Conservation (phyloP, 352 stramenopile species). For the Globisporangium emineosum region DNA sequence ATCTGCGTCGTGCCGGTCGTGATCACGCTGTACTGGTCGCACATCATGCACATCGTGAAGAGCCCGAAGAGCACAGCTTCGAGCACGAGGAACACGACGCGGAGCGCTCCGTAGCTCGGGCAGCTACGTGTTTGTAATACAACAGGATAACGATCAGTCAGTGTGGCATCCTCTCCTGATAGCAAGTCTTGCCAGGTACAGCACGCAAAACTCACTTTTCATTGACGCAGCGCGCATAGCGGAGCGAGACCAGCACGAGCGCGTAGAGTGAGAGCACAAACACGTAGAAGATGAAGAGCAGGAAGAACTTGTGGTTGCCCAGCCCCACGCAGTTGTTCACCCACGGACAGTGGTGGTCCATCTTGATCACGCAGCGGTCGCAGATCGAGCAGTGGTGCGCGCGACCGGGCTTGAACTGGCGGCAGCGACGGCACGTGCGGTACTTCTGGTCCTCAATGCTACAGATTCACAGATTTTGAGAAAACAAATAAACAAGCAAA, state of each 20-base stretch:
- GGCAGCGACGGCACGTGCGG: constrained; percentile 88
- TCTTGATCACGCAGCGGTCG: constrained; percentile 96
- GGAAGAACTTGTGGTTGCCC: constrained; percentile 98
- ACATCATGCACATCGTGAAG: constrained; percentile 99
- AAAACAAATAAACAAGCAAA: constrained; percentile 16
- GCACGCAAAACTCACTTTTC: constrained; percentile 57
- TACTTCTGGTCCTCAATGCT: constrained; percentile 81
- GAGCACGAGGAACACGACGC: constrained; percentile 83
- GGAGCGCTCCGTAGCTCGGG: constrained; percentile 67
- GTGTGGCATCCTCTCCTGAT: neutral
- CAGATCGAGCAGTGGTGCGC: constrained; percentile 97
- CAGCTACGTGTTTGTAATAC: constrained; percentile 35
- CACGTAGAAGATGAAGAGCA: constrained; percentile 90
- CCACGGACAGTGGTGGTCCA: constrained; percentile 99
- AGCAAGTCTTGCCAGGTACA: neutral
- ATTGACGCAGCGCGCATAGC: constrained; percentile 86
- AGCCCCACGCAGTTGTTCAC: constrained; percentile 99
- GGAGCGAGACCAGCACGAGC: constrained; percentile 90
- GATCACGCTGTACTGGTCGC: constrained; percentile 97
- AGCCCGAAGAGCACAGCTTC: constrained; percentile 95
- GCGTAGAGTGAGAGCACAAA: constrained; percentile 95
- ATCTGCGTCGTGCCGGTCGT: constrained; percentile 96
- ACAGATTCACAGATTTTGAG: too few relatives aligned
- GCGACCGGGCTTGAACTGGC: constrained; percentile 95
- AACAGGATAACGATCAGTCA: neutral